Conservation (phyloP, 805 yeast species). For the Zygosaccharomyces siamensis region DNA sequence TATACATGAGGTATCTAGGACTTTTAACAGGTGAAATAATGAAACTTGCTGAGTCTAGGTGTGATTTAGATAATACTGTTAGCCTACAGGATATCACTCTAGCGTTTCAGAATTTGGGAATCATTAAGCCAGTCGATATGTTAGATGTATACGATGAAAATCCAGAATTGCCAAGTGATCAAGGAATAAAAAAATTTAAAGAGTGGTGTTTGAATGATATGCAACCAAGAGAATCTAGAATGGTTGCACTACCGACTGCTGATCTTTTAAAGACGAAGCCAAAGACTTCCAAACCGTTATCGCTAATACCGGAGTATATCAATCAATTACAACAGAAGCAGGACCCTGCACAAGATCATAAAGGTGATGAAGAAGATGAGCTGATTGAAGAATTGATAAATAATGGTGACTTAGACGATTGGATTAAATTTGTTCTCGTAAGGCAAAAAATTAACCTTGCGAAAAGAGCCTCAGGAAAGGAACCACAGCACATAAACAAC, state of each 20-base stretch:
- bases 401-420: slow-evolving; percentile 36
- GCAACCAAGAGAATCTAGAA: slow-evolving; percentile 41
- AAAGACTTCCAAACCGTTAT: slow-evolving; percentile 20
- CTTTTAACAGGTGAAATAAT: slow-evolving; percentile 48
- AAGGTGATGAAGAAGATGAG: slow-evolving; percentile 21
- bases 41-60: slow-evolving; percentile 46
- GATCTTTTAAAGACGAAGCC: slow-evolving; percentile 21
- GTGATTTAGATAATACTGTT: slow-evolving; percentile 44
- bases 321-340: slow-evolving; percentile 23
- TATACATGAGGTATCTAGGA: slow-evolving; percentile 60
- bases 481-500: slow-evolving; percentile 14
- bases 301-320: slow-evolving; percentile 32
- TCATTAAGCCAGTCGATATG: slow-evolving; percentile 53
- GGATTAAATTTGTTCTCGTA: slow-evolving; percentile 34
- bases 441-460: slow-evolving; percentile 28
- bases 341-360: slow-evolving; percentile 11
- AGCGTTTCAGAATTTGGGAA: slow-evolving; percentile 60
- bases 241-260: slow-evolving; percentile 34
- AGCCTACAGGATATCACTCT: slow-evolving; percentile 59
- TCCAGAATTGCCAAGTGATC: slow-evolving; percentile 40
- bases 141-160: slow-evolving; percentile 51
- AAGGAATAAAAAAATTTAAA: slow-evolving; percentile 48
- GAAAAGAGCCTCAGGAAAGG: slow-evolving; percentile 21
- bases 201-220: slow-evolving; percentile 51
- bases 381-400: slow-evolving; percentile 30